Evolutionary conservation across 345 rosid genomes (phyloP), one percentile per base, ranked within the genome.

Genomic region (Salix caprea): DNA sequence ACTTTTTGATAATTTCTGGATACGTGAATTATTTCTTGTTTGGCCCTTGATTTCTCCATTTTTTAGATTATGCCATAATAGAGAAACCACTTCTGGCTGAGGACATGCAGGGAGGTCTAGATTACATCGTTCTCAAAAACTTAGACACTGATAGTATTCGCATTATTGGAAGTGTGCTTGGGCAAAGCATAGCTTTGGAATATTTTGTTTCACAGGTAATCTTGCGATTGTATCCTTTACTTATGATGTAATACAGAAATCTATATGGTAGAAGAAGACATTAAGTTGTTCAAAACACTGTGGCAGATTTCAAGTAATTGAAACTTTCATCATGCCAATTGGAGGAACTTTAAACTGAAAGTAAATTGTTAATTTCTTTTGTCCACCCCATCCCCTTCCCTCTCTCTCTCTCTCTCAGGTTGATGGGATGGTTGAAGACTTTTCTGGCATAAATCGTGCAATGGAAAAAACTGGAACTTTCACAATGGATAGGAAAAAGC

Each of bases 341-440:
- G 64, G 10, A 32, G 42, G 13, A 64, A 40, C 52, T 71, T 75
- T 67, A 12, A n/a, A 24, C n/a, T 26, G 56, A 65, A 28, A 32
- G 71, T 46, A 56, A 67, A 58, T 15, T 18, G 39, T 61, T 75
- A 61, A 62, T 56, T 11, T 70, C 9, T 42, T 42, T 11, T 70
- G 39, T 30, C 23, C n/a, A 6, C 52, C 19, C 40, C 16, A 26
- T 36, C 50, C 11, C 65, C 19, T 56, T 32, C 9, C 7, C 46
- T 15, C 56, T 23, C 62, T 39, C 9, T 39, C 9, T n/a, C 67
- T 70, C n/a, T 65, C n/a, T 72, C 81, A 91, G 97, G 94, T 95
- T 76, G 96, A 95, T 79, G 92, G 92, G 70, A 86, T 94, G 92
- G 95, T 94, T 70, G 94, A 92, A 88, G 97, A 93, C 86, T 94